Conservation (phyloP, 306 rosid genomes). For the Crataegus laevigata region DNA sequence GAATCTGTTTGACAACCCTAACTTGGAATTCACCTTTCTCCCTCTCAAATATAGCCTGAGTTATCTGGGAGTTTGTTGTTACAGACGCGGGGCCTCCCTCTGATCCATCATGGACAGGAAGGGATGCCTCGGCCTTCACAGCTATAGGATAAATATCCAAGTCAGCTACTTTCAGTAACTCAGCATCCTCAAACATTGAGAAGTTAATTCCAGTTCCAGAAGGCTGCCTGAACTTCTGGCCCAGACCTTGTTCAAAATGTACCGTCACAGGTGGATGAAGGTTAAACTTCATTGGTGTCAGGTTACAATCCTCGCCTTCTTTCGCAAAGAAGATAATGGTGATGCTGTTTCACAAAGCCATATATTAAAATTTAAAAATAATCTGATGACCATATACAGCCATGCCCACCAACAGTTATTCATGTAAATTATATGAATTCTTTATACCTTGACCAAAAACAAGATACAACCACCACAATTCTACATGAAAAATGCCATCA, state of each 20-base stretch:
- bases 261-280: conserved; percentile 55
- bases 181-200: conserved; percentile 63
- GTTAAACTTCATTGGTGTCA: conserved; percentile 56
- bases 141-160: conserved; percentile 66
- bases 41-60: conserved; percentile 84
- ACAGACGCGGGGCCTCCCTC: conserved; percentile 39
- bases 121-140: conserved; percentile 76
- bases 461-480: neutral
- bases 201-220: conserved; percentile 69
- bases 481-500: neutral
- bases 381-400: neutral
- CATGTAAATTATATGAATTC: neutral
- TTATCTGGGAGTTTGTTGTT: conserved; percentile 66
- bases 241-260: conserved; percentile 78
- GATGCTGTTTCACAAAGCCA: conserved; percentile 54
- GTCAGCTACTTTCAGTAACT: conserved; percentile 50
- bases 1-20: conserved; percentile 77
- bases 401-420: neutral
- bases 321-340: conserved; percentile 78
- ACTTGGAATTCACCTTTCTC: conserved; percentile 79
- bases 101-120: conserved; percentile 38
- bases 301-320: conserved; percentile 73
- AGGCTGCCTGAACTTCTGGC: conserved; percentile 86
- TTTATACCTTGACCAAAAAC: neutral
- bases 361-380: conserved; percentile 16